Percentiles rank a stretch among this genome's conserved stretches.
These are phyloP conservation scores for Acaromyces ingoldii DNA, from an alignment of 1,284 basidiomycete species.

Conservation along the genomic window DNA sequence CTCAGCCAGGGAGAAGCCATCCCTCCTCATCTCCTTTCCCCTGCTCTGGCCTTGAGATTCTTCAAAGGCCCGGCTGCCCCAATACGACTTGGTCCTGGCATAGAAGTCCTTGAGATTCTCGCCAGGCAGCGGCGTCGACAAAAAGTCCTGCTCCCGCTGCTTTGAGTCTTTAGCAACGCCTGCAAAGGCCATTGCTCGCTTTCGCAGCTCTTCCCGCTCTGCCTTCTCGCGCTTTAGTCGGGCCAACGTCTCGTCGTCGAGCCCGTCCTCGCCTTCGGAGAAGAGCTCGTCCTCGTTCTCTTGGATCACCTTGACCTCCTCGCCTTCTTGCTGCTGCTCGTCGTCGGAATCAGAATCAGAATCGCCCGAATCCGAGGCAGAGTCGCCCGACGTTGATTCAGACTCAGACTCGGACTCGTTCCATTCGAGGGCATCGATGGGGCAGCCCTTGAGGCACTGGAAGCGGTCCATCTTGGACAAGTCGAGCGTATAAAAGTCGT, in stretches of 20 bases:
- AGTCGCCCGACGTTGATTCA: constrained; percentile 15
- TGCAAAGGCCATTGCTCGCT: constrained; percentile 67
- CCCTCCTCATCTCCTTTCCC: constrained; percentile 73
- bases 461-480: constrained; percentile 47
- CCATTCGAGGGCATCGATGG: constrained; percentile 48
- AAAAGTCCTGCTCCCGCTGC: constrained; percentile 65
- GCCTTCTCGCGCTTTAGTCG: constrained; percentile 10
- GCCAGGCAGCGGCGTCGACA: constrained; percentile 81
- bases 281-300: constrained; percentile 7
- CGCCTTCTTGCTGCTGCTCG: constrained; percentile 32
- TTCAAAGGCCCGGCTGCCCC: constrained; percentile 69
- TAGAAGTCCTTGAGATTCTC: constrained; percentile 82
- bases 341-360: constrained; percentile 26
- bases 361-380: constrained; percentile 20
- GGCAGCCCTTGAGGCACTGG: constrained; percentile 43
- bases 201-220: constrained; percentile 59
- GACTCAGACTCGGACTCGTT: constrained; percentile 41
- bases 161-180: constrained; percentile 66
- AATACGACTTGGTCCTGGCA: constrained; percentile 64
- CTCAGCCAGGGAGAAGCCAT: constrained; percentile 55
- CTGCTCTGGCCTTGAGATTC: constrained; percentile 59
- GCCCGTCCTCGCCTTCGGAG: constrained; percentile 7
- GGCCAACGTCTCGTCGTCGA: constrained; percentile 23
- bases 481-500: constrained; percentile 50
- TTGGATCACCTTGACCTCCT: constrained; percentile 25